Evolutionary conservation across 495 filamentous ascomycete species (phyloP), one percentile per base, ranked within the genome.

Genomic region (Apiosordaria backusii): DNA sequence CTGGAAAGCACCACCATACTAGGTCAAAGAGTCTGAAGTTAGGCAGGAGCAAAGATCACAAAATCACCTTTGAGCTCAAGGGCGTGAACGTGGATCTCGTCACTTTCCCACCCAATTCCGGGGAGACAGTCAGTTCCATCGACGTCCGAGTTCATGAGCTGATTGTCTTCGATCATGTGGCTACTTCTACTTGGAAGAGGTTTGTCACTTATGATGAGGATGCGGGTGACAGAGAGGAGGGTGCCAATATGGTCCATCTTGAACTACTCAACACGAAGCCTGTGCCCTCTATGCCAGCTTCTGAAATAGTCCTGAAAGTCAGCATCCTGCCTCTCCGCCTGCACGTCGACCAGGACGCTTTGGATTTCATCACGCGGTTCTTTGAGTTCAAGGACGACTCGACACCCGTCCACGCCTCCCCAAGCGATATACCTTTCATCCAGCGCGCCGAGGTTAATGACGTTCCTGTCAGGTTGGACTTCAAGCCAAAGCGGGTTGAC

Each of bases 131-230:
- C 72, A 96, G 86, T 69, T 94, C 92, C 10, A 75, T 97, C 53
- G 92, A 97, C 77, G 79, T 98, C 18, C 85, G 90, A 1, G 83
- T 98, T 13, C 81, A 84, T 45, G 90, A 98, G 62, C 77, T 97
- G 10, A 93, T 97, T 65, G 88, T 99, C 24, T 96, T 95, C 68
- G 96, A 99, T 76, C 92, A 97, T 74, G 85, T 98, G 0, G 90
- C 93, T 2, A 95, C 92, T 0, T 98, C 95, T 9, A 98, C 94
- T 1, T 99, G 96, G 96, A 95, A 91, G 77, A 98, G 97, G 72
- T 98, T 99, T 75, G 90, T 91, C 50, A 97, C 92, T 0, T 97
- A 96, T 72, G 92, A 96, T 82, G 86, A 88, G 55, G 92, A 97
- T 75, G 89, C 87, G 6, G 92, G 91, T 7, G 87, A 91, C 66